A percentile compares a stretch with the other conserved stretches of the same genome.
These are phyloP conservation scores for Theileria parva DNA, from an alignment of 169 alveolate genomes.

Conservation along the genomic window DNA sequence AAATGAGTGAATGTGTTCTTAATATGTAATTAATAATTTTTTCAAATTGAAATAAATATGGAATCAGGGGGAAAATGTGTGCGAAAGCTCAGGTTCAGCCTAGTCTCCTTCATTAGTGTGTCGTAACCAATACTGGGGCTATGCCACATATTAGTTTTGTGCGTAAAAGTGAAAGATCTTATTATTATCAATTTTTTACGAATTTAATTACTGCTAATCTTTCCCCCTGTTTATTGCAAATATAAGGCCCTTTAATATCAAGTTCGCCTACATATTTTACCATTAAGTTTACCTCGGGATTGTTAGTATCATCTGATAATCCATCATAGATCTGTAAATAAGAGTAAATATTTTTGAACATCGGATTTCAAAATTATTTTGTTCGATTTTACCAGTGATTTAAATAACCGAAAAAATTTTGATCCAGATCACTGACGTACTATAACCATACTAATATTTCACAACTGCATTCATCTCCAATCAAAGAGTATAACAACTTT, in stretches of 20 bases:
- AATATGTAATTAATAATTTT: too few relatives aligned
- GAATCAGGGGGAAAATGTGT: not conserved
- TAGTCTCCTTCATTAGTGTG: not conserved
- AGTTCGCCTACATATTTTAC: not conserved
- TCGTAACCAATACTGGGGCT: conserved; percentile 7
- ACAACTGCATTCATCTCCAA: conserved; percentile 1
- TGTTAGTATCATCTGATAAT: not conserved
- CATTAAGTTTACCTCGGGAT: not conserved
- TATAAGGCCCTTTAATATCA: not conserved
- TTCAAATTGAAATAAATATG: not conserved
- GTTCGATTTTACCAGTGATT: not conserved
- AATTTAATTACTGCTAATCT: not conserved
- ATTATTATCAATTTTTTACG: not conserved
- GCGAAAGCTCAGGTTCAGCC: not conserved
- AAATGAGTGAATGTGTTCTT: not conserved
- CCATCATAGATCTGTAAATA: not conserved
- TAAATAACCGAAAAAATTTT: not conserved
- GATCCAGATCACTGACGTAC: not conserved
- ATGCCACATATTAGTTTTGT: conserved; percentile 5
- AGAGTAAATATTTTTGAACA: not conserved
- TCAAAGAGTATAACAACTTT: not conserved
- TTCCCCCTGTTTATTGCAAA: not conserved
- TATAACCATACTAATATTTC: not conserved
- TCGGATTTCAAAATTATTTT: not conserved
- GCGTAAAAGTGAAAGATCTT: conserved; percentile 11